Percentiles rank a stretch among this genome's conserved stretches.
Conservation (phyloP, 2,329 filamentous ascomycete genomes). For the Ciborinia camelliae region DNA sequence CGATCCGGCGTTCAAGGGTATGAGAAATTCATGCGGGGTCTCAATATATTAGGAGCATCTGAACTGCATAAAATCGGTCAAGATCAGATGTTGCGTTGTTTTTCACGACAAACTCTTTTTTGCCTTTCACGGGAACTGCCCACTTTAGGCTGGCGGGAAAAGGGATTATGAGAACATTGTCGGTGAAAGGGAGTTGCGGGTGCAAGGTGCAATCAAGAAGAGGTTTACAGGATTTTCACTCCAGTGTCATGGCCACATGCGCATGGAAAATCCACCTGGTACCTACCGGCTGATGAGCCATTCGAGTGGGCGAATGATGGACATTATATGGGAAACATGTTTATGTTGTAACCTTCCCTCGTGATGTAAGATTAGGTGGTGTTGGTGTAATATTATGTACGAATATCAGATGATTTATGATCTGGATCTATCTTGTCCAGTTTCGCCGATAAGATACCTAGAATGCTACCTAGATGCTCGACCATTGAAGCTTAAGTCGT, state of each 20-base stretch:
- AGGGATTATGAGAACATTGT: conserved; percentile 1
- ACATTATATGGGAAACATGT: background rate
- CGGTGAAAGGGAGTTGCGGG: conserved; percentile 15
- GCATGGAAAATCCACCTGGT: background rate
- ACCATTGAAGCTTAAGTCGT: conserved; percentile 1
- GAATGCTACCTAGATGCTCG: background rate
- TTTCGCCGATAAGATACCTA: background rate
- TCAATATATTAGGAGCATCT: conserved; percentile 5
- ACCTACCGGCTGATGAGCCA: conserved; percentile 2
- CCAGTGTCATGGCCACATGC: conserved; percentile 12
- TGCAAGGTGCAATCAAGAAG: background rate
- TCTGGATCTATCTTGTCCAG: background rate
- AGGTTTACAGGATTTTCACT: conserved; percentile 7
- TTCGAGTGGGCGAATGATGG: conserved; percentile 8
- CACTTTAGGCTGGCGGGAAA: conserved; percentile 16
- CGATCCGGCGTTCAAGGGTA: conserved; percentile 8
- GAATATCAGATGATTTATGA: conserved; percentile 15
- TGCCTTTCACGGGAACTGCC: background rate
- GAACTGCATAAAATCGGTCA: conserved; percentile 19
- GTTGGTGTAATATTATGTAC: conserved; percentile 1
- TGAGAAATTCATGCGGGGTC: conserved; percentile 13
- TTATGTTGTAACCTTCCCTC: background rate
- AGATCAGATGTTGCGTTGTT: conserved; percentile 13
- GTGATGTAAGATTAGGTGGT: background rate
- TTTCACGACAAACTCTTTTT: conserved; percentile 14